These are phyloP conservation scores for Crithidia bombi DNA, from an alignment of 208 protist genomes.

Conservation along the genomic window DNA sequence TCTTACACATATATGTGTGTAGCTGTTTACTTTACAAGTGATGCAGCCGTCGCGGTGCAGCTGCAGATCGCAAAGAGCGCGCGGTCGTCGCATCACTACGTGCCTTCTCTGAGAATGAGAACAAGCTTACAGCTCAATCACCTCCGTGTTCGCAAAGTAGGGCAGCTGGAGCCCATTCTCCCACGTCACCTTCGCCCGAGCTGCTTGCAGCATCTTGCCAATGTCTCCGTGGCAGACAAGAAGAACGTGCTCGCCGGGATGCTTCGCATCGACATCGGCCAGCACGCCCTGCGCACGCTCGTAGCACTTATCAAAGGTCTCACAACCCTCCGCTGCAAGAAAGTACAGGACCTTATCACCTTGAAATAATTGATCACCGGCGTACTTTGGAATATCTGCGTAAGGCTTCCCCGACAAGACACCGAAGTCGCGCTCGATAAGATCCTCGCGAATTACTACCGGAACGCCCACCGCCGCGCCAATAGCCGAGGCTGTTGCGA, in stretches of 20 bases:
- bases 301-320: constrained; percentile 83
- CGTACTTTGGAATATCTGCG: constrained; percentile 65
- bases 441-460: constrained; percentile 52
- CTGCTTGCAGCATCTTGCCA: constrained; percentile 90
- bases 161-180: constrained; percentile 63
- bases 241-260: constrained; percentile 72
- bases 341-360: constrained; percentile 90
- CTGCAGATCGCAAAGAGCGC: no score
- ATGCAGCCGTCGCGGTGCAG: no score
- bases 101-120: no score
- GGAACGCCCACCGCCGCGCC: constrained; percentile 35
- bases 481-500: constrained; percentile 74
- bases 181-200: constrained; percentile 65
- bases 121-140: constrained; percentile 44
- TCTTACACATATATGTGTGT: no score
- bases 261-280: constrained; percentile 50
- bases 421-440: constrained; percentile 92
- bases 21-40: no score
- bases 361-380: constrained; percentile 72
- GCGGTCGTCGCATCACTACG: no score
- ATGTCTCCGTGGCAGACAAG: constrained; percentile 92
- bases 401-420: constrained; percentile 80
- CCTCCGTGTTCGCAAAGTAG: constrained; percentile 88
- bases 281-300: constrained; percentile 70
- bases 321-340: constrained; percentile 62